Percentiles rank a stretch among this genome's conserved stretches.
These are phyloP conservation scores for Aspergillus sp. DNA, from an alignment of 2,329 filamentous ascomycete genomes.

Conservation along the genomic window DNA sequence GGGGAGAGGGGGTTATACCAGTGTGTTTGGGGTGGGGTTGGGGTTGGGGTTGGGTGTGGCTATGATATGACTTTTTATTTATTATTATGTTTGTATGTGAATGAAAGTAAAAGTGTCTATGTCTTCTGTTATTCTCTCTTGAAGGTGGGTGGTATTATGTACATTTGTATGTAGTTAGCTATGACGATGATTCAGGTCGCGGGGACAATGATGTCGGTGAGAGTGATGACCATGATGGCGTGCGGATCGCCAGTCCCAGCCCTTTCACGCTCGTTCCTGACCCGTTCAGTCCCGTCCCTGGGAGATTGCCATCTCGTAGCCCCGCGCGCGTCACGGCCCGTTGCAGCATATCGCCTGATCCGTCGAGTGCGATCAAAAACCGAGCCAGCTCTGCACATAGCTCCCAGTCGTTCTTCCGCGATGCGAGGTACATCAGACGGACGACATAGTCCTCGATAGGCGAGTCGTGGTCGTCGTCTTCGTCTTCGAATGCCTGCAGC, in stretches of 20 bases:
- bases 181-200: background rate
- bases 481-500: constrained; percentile 73
- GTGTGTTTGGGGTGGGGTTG: background rate
- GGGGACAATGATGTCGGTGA: constrained; percentile 33
- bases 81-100: background rate
- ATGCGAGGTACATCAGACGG: constrained; percentile 76
- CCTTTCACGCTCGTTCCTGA: constrained; percentile 34
- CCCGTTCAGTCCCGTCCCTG: constrained; percentile 23
- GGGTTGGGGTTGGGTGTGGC: background rate
- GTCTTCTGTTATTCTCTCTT: background rate
- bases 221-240: constrained; percentile 36
- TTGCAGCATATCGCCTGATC: constrained; percentile 74
- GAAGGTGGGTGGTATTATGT: constrained; percentile 7
- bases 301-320: constrained; percentile 25
- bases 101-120: too few relatives aligned
- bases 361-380: constrained; percentile 92
- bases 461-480: constrained; percentile 55
- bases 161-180: background rate
- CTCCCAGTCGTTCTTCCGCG: constrained; percentile 87
- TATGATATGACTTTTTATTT: too few relatives aligned
- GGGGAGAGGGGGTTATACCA: too few relatives aligned
- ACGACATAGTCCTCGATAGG: constrained; percentile 62
- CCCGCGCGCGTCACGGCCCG: constrained; percentile 47
- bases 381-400: constrained; percentile 90
- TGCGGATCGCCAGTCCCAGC: constrained; percentile 36